phyloP scores from a whole-genome alignment of 2,329 filamentous ascomycete genomes.

The Scleromitrula shiraiana region DNA sequence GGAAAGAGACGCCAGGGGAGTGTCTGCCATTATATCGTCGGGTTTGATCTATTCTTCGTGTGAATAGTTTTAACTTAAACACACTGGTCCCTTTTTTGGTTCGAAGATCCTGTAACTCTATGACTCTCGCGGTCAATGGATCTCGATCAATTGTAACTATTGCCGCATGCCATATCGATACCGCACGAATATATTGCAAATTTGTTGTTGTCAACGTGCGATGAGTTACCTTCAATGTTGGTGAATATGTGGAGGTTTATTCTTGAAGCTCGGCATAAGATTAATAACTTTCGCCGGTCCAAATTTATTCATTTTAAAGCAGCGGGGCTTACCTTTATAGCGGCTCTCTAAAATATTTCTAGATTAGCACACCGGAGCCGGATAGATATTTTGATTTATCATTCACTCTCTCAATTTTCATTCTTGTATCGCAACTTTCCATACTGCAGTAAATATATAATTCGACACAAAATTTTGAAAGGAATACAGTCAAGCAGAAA shows the following conservation, averaged over 20 bases:
- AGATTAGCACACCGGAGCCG: not conserved
- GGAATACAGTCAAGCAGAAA: too few species aligned
- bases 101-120: not conserved
- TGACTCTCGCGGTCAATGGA: not conserved
- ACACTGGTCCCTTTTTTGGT: too few species aligned
- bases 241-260: not conserved
- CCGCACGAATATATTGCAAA: not conserved
- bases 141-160: not conserved
- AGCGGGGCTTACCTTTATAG: conserved; percentile 8
- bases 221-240: not conserved
- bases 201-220: too few species aligned
- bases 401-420: too few species aligned
- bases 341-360: conserved; percentile 20
- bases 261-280: not conserved
- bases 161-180: not conserved
- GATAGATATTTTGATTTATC: not conserved
- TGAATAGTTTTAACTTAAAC: too few species aligned
- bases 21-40: conserved; percentile 30
- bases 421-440: too few species aligned
- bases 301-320: conserved; percentile 1
- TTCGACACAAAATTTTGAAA: too few species aligned
- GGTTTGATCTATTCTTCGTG: not conserved
- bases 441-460: too few species aligned
- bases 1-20: conserved; percentile 76
- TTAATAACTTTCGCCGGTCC: not conserved